Evolutionary conservation across 2,329 filamentous ascomycete genomes (phyloP).

Genomic region (Paecilomyces fulvus): DNA sequence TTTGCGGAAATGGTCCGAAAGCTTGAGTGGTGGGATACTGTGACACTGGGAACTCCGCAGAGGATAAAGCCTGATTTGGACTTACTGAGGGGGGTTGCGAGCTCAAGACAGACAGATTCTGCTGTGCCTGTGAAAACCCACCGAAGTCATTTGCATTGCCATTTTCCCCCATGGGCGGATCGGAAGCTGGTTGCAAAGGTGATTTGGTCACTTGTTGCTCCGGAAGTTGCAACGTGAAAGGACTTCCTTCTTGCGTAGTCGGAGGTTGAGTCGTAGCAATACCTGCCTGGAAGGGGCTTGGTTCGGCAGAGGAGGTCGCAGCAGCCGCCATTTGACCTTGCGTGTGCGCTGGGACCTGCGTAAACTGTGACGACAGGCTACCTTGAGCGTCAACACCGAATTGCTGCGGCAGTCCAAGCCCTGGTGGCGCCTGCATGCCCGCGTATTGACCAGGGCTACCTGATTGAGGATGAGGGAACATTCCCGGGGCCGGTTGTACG

Average conservation of each 20-base stretch:
- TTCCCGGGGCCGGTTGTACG: neutral
- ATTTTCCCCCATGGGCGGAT: neutral
- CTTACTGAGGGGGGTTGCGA: neutral
- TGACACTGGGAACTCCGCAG: neutral
- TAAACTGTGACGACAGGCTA: slow-evolving; percentile 1
- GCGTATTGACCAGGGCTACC: slow-evolving; percentile 2
- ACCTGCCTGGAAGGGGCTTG: neutral
- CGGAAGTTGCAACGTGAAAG: neutral
- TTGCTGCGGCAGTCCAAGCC: neutral
- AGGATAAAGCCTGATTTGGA: neutral
- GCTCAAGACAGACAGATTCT: neutral
- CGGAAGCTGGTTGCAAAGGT: neutral
- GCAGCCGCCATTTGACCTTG: neutral
- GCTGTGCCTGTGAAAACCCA: neutral
- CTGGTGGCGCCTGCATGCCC: neutral
- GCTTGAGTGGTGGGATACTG: neutral
- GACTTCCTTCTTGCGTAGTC: neutral
- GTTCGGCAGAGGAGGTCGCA: neutral
- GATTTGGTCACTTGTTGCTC: neutral
- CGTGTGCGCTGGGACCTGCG: neutral
- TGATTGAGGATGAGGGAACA: slow-evolving; percentile 2
- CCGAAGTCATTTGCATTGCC: neutral
- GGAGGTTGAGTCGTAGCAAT: neutral
- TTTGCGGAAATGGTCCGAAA: neutral
- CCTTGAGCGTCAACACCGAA: neutral